A percentile compares a stretch with the other conserved stretches of the same genome.
These are phyloP conservation scores for Rhizomucor miehei DNA, from an alignment of 371 early-diverging fungal species.

Conservation along the genomic window DNA sequence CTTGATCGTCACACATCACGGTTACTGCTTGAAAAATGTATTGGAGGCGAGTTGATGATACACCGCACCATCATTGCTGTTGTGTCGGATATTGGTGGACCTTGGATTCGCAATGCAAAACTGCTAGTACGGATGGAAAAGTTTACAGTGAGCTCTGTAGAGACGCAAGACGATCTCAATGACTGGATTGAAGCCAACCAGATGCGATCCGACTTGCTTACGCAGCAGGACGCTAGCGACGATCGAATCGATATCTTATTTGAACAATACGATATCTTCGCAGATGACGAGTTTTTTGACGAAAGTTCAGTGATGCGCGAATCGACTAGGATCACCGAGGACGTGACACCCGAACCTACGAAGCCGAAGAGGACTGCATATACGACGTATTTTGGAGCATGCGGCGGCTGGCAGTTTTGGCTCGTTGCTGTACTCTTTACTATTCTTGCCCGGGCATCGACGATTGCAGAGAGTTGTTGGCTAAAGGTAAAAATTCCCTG, in stretches of 20 bases:
- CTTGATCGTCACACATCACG: slow-evolving; percentile 66
- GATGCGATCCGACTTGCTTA: neutral
- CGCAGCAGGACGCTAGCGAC: neutral
- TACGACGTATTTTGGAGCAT: slow-evolving; percentile 39
- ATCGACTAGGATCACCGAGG: slow-evolving; percentile 21
- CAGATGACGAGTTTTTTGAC: slow-evolving; percentile 37
- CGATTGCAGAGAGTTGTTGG: slow-evolving; percentile 47
- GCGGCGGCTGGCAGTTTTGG: slow-evolving; percentile 49
- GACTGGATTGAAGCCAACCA: slow-evolving; percentile 13
- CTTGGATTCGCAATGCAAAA: slow-evolving; percentile 69
- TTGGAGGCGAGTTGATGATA: slow-evolving; percentile 63
- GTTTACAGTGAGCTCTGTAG: slow-evolving; percentile 4
- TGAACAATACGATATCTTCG: slow-evolving; percentile 17
- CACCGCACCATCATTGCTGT: slow-evolving; percentile 79
- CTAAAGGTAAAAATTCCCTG: slow-evolving; percentile 53
- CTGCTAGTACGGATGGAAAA: slow-evolving; percentile 44
- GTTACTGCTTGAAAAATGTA: slow-evolving; percentile 61
- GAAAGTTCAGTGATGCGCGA: slow-evolving; percentile 34
- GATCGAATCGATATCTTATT: slow-evolving; percentile 32
- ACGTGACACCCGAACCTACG: slow-evolving; percentile 3
- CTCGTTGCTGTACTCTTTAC: slow-evolving; percentile 26
- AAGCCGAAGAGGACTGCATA: slow-evolving; percentile 32
- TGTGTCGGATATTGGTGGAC: slow-evolving; percentile 61
- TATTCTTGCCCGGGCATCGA: slow-evolving; percentile 28
- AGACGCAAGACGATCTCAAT: slow-evolving; percentile 3